Base-by-base conservation (phyloP, 768 basidiomycete species). In the Scleroderma bovista region DNA sequence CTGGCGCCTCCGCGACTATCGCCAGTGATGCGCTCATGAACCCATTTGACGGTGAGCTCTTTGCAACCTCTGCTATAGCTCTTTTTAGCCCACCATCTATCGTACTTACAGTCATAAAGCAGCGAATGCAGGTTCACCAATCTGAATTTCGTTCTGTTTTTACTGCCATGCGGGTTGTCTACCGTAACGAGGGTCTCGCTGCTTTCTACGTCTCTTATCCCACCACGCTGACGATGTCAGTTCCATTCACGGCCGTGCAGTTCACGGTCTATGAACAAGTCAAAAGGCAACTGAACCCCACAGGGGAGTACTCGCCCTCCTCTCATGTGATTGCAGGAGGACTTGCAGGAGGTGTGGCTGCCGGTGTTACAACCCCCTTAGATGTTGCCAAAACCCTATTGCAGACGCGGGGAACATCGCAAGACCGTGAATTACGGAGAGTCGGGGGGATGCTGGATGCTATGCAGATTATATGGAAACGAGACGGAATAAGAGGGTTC, bases 151-250 rank as follows among this genome's bases (percentile, higher is more conserved):
- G 86, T 40, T 91, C 89, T 33, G 90, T 94, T 38, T 71, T 85
- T 56, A 79, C 81, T n/a, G 93, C 93, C 58, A 91, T 93, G 50
- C 78, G 78, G 20, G 83, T 84, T 12, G 88, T 99, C 46, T 93
- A 92, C 70, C 78, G 70, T 39, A 82, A 72, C 32, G 96, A 99
- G 70, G 96, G 96, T 34, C 65, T 96, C 41, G 60, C 71, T 33
- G 96, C 96, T 9, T 98, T 99, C 76, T 99, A 97, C 69, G 83
- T 99, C 51, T 99, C 96, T 5, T 99, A 99, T 69, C 96, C 96
- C 19, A 99, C 96, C 15, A 99, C 96, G 4, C 76, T 99, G 59
- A 90, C 82, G 56, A 98, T 99, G 77, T 86, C 91, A 40, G 88
- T 99, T 51, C 96, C 96, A 2, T 97, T 97, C 75, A 97, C 94